phyloP scores from a whole-genome alignment of 257 asterid species.

The Eustoma russellianum region DNA sequence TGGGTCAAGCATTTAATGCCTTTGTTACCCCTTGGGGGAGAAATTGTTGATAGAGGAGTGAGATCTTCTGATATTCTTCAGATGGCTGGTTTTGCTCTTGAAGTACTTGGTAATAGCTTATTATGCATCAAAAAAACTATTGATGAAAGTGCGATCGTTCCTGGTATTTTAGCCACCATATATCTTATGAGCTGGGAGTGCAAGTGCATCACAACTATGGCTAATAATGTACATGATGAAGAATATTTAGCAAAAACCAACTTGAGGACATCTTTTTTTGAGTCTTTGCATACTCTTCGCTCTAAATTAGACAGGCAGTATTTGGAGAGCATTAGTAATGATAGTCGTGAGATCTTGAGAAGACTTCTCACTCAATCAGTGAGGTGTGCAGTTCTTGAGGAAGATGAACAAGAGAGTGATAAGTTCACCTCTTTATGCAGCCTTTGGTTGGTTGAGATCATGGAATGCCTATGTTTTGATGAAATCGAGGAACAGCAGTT shows the following conservation, averaged over 20 bases:
- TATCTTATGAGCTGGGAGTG: conserved; percentile 79
- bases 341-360: conserved; percentile 36
- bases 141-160: conserved; percentile 51
- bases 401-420: conserved; percentile 34
- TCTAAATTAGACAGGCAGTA: conserved; percentile 36
- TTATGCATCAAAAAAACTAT: conserved; percentile 42
- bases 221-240: conserved; percentile 35
- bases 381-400: conserved; percentile 38
- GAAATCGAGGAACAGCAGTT: conserved; percentile 71
- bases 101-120: conserved; percentile 63
- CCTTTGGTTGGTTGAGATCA: conserved; percentile 55
- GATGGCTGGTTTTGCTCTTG: conserved; percentile 57
- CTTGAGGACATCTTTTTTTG: conserved; percentile 53
- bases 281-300: conserved; percentile 44
- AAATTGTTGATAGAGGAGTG: conserved; percentile 20
- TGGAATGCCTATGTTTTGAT: conserved; percentile 51
- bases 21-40: conserved; percentile 27
- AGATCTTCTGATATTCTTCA: conserved; percentile 46
- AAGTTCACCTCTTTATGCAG: conserved; percentile 58
- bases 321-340: conserved; percentile 28
- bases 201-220: conserved; percentile 32
- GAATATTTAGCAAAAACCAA: conserved; percentile 29
- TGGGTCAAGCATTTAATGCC: conserved; percentile 74
- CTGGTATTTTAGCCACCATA: conserved; percentile 53
- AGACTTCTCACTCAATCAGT: conserved; percentile 46